Evolutionary conservation across 148 eudicot species (phyloP).

Genomic region (Rhododendron henanense): DNA sequence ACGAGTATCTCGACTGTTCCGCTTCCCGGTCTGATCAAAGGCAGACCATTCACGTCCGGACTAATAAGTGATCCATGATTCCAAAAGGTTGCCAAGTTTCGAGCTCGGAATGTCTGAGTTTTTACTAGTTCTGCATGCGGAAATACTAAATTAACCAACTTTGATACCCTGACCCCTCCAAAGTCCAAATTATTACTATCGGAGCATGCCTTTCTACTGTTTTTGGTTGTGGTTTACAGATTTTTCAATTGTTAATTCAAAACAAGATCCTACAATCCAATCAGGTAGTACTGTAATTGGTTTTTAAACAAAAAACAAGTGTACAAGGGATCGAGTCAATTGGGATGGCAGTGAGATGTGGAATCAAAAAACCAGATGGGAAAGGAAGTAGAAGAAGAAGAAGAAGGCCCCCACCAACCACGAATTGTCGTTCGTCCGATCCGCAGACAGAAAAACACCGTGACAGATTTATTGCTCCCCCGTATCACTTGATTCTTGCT

Average conservation of each 20-base stretch:
- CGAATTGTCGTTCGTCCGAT: conserved; percentile 46
- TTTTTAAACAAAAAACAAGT: not conserved
- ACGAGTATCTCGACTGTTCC: no score
- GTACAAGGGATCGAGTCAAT: not conserved
- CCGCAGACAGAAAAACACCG: conserved; percentile 23
- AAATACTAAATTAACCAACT: not conserved
- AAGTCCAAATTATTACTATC: not conserved
- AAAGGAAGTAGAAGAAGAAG: not conserved
- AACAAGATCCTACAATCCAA: not conserved
- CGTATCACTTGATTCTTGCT: not conserved
- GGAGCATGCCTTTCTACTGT: not conserved
- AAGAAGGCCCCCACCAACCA: conserved; percentile 26
- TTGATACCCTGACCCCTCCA: not conserved
- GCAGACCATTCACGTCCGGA: not conserved
- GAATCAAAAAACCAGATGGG: conserved; percentile 8
- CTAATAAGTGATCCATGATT: no score
- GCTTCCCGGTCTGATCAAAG: no score
- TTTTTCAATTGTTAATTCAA: not conserved
- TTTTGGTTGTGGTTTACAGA: not conserved
- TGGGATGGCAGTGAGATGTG: conserved; percentile 5
- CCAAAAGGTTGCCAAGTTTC: no score
- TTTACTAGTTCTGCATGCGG: no score
- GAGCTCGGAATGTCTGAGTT: not conserved
- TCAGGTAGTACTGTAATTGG: not conserved
- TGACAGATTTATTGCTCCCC: conserved; percentile 16